Percentiles rank a stretch among this genome's conserved stretches.
Conservation (phyloP, 2,329 filamentous ascomycete genomes). For the Mycosphaerelloides madeirae region DNA sequence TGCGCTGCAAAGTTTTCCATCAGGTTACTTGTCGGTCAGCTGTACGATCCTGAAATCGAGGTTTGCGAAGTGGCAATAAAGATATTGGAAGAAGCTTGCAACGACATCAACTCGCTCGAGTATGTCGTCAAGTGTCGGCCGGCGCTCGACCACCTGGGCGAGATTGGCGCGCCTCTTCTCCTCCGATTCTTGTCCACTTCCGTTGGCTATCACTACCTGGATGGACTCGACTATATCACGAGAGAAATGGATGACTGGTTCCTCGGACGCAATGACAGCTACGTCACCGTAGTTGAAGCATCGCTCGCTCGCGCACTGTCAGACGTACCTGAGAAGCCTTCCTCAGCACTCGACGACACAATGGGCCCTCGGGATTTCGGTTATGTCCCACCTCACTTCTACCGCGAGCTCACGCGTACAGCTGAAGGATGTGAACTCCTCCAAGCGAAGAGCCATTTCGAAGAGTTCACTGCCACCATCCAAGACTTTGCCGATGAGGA, state of each 20-base stretch:
- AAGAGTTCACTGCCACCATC: slow-evolving; percentile 86
- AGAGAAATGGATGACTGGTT: slow-evolving; percentile 99
- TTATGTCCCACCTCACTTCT: slow-evolving; percentile 90
- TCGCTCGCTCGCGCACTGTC: slow-evolving; percentile 81
- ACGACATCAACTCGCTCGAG: slow-evolving; percentile 82
- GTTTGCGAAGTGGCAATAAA: slow-evolving; percentile 96
- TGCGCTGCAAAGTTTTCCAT: slow-evolving; percentile 92
- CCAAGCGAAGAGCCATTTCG: slow-evolving; percentile 90
- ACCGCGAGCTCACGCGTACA: slow-evolving; percentile 88
- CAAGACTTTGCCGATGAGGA: slow-evolving; percentile 79
- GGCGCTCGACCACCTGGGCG: slow-evolving; percentile 87
- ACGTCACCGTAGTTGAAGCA: slow-evolving; percentile 92
- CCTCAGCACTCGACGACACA: slow-evolving; percentile 39
- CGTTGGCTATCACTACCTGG: slow-evolving; percentile 94
- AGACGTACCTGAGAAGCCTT: slow-evolving; percentile 52
- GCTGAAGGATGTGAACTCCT: slow-evolving; percentile 86
- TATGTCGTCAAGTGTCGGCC: slow-evolving; percentile 96
- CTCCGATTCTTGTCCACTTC: slow-evolving; percentile 92
- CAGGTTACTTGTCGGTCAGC: slow-evolving; percentile 89
- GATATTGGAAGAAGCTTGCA: slow-evolving; percentile 95
- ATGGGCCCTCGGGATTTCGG: slow-evolving; percentile 48
- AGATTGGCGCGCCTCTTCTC: slow-evolving; percentile 90
- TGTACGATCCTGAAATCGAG: slow-evolving; percentile 95
- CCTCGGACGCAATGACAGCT: slow-evolving; percentile 91
- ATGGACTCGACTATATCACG: slow-evolving; percentile 96